Evolutionary conservation across 2,329 filamentous ascomycete species (phyloP), one percentile per base, ranked within the genome.

Genomic region (Rhexocercosporidium sp.): DNA sequence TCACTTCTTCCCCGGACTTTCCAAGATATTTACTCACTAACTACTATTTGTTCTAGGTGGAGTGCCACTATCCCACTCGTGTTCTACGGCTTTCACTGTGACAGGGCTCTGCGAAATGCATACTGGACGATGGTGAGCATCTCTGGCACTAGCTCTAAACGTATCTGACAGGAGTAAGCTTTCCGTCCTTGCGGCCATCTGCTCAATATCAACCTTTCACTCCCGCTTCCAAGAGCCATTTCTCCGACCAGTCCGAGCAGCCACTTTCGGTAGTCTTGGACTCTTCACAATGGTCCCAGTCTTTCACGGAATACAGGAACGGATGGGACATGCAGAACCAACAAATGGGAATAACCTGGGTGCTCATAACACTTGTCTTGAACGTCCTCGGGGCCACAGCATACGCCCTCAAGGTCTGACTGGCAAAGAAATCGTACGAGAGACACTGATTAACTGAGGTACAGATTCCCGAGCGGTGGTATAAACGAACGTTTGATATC

Each of bases 51-150:
- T 31, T 31, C 25, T 12, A 53, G 49, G 62, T 90, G 86, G 85
- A 84, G 85, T 3, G 83, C 84, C 66, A 88, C 86, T 56, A 79
- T 89, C 7, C 87, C 88, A 4, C 82, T 85, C 1, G 78, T 89
- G n/a, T 86, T 85, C 72, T 86, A 86, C 73, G 81, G 79, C 3
- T 86, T 88, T 70, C 79, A 80, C 25, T 81, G 80, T 66, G 72
- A 79, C 7, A 62, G 73, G 0, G 41, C 64, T 12, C 69, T 79
- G 20, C 79, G 78, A 59, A 69, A 71, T 4, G 59, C 74, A 0
- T 85, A 85, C 73, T 77, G 77, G 74, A 65, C 66, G 0, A 66
- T 79, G 12, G 81, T 79, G 46, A 16, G 67, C 34, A 47, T 14
- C 46, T 20, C 51, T 20, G 44, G 27, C 60, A 54, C 11, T 18